phyloP scores from a whole-genome alignment of 1,139 yeast genomes.

The Meyerozyma elateridarum region DNA sequence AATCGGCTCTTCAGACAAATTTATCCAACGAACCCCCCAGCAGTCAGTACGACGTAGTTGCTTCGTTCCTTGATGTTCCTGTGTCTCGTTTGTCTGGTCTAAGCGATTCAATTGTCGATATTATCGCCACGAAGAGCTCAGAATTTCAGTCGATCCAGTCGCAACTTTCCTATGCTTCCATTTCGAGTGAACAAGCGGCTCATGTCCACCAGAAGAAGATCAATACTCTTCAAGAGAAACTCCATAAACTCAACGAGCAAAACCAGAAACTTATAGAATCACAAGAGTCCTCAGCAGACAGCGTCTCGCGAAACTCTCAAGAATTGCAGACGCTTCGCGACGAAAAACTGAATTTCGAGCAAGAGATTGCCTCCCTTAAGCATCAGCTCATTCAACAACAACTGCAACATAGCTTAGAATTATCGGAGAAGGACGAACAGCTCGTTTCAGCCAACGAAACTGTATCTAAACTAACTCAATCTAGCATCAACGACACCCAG shows the following conservation, averaged over 20 bases:
- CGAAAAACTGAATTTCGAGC: slow-evolving; percentile 21
- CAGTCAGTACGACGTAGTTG: slow-evolving; percentile 11
- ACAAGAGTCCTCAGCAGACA: slow-evolving; percentile 21
- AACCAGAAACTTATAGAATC: slow-evolving; percentile 26
- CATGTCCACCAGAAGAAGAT: slow-evolving; percentile 26
- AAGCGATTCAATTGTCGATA: slow-evolving; percentile 20
- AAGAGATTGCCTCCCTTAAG: slow-evolving; percentile 17
- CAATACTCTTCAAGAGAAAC: slow-evolving; percentile 23
- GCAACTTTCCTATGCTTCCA: slow-evolving; percentile 46
- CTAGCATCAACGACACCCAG: slow-evolving; percentile 45
- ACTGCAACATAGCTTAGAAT: slow-evolving; percentile 20
- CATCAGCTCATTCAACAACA: slow-evolving; percentile 9
- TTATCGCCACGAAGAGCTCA: slow-evolving; percentile 39
- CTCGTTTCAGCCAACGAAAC: slow-evolving; percentile 47
- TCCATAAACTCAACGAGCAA: slow-evolving; percentile 19
- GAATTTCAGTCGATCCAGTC: slow-evolving; percentile 49
- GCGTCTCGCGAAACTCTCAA: slow-evolving; percentile 10
- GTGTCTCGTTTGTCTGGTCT: slow-evolving; percentile 18
- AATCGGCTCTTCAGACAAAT: slow-evolving; percentile 1
- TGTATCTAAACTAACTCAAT: slow-evolving; percentile 43
- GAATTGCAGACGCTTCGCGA: slow-evolving; percentile 13
- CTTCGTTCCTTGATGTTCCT: slow-evolving; percentile 35
- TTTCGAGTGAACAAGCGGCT: slow-evolving; percentile 50
- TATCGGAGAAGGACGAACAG: slow-evolving; percentile 41
- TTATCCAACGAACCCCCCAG: slow-evolving; percentile 1